Base-by-base conservation (phyloP, 495 filamentous ascomycete genomes). In the Hyphodiscus hymeniophilus region DNA sequence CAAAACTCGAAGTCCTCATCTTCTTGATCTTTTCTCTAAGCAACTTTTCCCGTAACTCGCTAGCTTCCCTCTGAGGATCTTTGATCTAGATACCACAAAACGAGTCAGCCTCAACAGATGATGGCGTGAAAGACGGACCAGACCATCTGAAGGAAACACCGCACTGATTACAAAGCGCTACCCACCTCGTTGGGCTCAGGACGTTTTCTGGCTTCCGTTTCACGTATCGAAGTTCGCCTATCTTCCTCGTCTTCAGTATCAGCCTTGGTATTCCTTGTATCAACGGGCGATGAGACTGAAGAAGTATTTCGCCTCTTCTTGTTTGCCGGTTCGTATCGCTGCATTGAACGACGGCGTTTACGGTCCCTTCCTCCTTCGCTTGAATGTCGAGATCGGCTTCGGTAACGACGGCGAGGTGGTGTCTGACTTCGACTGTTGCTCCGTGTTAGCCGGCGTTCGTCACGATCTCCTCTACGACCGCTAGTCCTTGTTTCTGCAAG, bases 21-120 rank as follows among this genome's bases (percentile, higher is more conserved):
- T 77, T 69, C 66, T 81, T 80, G 45, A 87, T 72, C 60, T 75
- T 79, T 59, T 87, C 82, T 58, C 76, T 77, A 11, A 85, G 72
- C 45, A 85, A 67, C 58, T 67, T 78, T 64, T 87, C 81, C 39
- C 77, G 75, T 38, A 84, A 67, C 59, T 79, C 72, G 51, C 69
- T 81, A 33, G 73, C 70, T 51, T 58, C 60, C 54, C 66, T 64
- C 53, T 68, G 63, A 36, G 61, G 64, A 50, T 66, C 62, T 59
- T 64, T 67, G 18, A 58, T 65, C 66, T 68, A 61, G 52, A 48
- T 46, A 45, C 36, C 43, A 52, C 32, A 20, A 45, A 42, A 48
- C 13, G 50, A 4, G 50, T 58, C 54, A 58, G 55, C 51, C 45
- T 60, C 22, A 41, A 28, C 22, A 36, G 39, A 54, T 28, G 21